A percentile compares a stretch with the other conserved stretches of the same genome.
Conservation (phyloP, 805 yeast species). For the Wickerhamiella brachini region DNA sequence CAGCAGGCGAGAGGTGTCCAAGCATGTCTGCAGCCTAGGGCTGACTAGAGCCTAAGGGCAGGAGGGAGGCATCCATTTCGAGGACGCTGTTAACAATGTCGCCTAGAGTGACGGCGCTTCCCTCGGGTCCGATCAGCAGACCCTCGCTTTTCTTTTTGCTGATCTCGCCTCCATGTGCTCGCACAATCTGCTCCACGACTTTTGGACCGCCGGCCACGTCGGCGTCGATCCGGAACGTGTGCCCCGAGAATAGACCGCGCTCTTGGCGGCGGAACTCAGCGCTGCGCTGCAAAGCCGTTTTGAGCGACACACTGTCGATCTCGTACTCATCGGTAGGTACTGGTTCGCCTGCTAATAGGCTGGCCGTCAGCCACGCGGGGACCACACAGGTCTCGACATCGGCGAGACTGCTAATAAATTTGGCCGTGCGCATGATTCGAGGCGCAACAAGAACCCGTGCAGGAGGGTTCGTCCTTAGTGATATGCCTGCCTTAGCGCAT, state of each 20-base stretch:
- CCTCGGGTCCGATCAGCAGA: conserved; percentile 7
- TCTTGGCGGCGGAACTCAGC: conserved; percentile 6
- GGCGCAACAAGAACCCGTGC: conserved; percentile 51
- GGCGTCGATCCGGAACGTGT: conserved; percentile 41
- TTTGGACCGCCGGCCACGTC: conserved; percentile 48
- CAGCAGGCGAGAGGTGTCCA: too few species aligned
- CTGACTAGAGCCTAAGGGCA: not conserved
- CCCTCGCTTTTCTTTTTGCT: conserved; percentile 1
- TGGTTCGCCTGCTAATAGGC: conserved; percentile 10
- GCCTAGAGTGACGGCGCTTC: conserved; percentile 8
- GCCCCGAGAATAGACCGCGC: conserved; percentile 31
- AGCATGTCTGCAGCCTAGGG: too few species aligned
- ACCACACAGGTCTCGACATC: conserved; percentile 25
- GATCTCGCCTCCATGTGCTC: conserved; percentile 41
- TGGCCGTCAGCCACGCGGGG: conserved; percentile 18
- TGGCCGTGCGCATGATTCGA: conserved; percentile 69
- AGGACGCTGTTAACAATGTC: conserved; percentile 11
- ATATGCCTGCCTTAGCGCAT: conserved; percentile 40
- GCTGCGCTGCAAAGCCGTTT: conserved; percentile 7
- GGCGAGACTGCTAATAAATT: conserved; percentile 61
- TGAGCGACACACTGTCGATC: conserved; percentile 10
- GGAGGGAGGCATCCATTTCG: conserved; percentile 10
- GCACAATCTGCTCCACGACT: conserved; percentile 41
- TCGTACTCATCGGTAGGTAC: conserved; percentile 16
- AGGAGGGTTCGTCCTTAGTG: conserved; percentile 30